Percentiles rank a stretch among this genome's conserved stretches.
Conservation (phyloP, 352 stramenopile genomes). For the Elongisporangium anandrum region DNA sequence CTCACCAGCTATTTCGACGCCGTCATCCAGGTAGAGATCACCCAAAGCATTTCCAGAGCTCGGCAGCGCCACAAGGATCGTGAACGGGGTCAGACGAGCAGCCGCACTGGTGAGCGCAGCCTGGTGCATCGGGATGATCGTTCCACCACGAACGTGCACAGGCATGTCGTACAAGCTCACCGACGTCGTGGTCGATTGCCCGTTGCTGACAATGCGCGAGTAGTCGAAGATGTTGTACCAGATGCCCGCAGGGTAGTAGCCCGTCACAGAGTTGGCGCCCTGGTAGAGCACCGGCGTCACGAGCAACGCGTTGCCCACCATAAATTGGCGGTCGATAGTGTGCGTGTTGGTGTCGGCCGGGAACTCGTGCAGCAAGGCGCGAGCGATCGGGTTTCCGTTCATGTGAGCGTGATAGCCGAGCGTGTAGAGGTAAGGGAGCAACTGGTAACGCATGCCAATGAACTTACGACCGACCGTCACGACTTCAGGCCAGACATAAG, state of each 20-base stretch:
- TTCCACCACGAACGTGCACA: conserved; percentile 45
- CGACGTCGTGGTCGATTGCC: conserved; percentile 17
- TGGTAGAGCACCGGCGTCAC: conserved; percentile 57
- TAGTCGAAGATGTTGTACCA: conserved; percentile 67
- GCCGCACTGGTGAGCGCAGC: conserved; percentile 32
- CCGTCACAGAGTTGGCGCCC: conserved; percentile 32
- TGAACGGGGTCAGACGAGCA: conserved; percentile 39
- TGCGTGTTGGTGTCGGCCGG: conserved; percentile 30
- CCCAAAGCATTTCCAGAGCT: conserved; percentile 15
- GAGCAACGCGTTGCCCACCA: conserved; percentile 38
- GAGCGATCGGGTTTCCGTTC: conserved; percentile 39
- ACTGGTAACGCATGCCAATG: conserved; percentile 64
- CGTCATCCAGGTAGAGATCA: conserved; percentile 55
- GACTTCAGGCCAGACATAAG: conserved; percentile 58
- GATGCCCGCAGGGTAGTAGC: conserved; percentile 33
- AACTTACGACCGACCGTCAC: conserved; percentile 45
- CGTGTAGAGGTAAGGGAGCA: conserved; percentile 80
- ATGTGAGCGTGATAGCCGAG: conserved; percentile 54
- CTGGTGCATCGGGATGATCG: conserved; percentile 45
- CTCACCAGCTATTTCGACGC: conserved; percentile 30
- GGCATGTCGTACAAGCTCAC: conserved; percentile 59
- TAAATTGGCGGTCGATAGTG: conserved; percentile 50
- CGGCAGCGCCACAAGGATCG: conserved; percentile 40
- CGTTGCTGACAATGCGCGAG: conserved; percentile 21
- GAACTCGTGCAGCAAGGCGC: conserved; percentile 65